phyloP scores from a whole-genome alignment of 2,329 filamentous ascomycete genomes.

The Pleomassaria siparia region DNA sequence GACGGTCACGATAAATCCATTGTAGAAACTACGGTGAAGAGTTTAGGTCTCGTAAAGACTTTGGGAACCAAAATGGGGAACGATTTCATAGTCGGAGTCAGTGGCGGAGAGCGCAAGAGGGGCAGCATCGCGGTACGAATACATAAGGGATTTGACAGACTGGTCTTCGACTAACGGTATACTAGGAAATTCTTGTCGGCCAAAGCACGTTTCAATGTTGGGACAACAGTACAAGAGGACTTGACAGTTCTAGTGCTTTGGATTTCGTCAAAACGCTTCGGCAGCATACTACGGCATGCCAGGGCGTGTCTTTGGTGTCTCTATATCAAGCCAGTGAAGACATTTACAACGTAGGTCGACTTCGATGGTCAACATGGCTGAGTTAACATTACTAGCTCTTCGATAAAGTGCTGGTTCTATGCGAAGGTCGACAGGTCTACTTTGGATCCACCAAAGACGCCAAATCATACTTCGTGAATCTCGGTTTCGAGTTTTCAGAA shows the following conservation, averaged over 20 bases:
- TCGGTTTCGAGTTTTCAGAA: conserved; percentile 69
- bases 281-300: too few relatives aligned
- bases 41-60: too few relatives aligned
- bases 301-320: conserved; percentile 12
- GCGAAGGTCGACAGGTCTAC: conserved; percentile 69
- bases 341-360: conserved; percentile 54
- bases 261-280: too few relatives aligned
- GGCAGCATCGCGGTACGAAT: not conserved
- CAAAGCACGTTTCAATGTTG: too few relatives aligned
- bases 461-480: conserved; percentile 64
- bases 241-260: too few relatives aligned
- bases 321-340: conserved; percentile 55
- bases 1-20: too few relatives aligned
- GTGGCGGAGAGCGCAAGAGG: not conserved
- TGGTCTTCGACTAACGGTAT: too few relatives aligned
- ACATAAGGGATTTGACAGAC: conserved; percentile 50
- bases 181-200: too few relatives aligned
- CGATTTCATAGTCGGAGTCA: not conserved
- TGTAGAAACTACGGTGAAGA: too few relatives aligned
- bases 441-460: conserved; percentile 63
- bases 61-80: conserved; percentile 8
- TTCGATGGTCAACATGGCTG: conserved; percentile 52
- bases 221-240: too few relatives aligned
- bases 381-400: conserved; percentile 60
- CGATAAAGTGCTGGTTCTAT: conserved; percentile 69